Percentiles rank a stretch among this genome's conserved stretches.
These are phyloP conservation scores for Aspergillus sp. DNA, from an alignment of 2,329 filamentous ascomycete genomes.

Conservation along the genomic window DNA sequence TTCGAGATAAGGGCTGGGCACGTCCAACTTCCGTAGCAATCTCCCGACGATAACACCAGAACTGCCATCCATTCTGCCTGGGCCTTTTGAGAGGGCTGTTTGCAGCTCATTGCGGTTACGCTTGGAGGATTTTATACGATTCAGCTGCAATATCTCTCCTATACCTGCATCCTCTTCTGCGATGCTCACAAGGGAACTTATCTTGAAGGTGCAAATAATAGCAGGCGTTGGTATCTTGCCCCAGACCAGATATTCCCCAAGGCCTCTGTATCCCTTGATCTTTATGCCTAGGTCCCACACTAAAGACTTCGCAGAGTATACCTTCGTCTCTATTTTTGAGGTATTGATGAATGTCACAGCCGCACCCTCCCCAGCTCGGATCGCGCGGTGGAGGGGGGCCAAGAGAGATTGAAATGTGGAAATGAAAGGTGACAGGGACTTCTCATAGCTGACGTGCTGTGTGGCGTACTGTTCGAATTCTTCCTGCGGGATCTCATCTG, in stretches of 20 bases:
- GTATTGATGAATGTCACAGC: slow-evolving; percentile 27
- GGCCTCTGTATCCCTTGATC: slow-evolving; percentile 20
- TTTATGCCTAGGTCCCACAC: slow-evolving; percentile 10
- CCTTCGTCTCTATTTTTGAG: slow-evolving; percentile 11
- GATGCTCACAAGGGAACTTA: slow-evolving; percentile 16
- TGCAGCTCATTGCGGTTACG: slow-evolving; percentile 10
- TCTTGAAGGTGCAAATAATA: slow-evolving; percentile 23
- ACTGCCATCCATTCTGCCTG: slow-evolving; percentile 6
- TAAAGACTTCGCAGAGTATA: slow-evolving; percentile 23
- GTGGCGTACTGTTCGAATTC: slow-evolving; percentile 17
- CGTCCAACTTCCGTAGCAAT: slow-evolving; percentile 12
- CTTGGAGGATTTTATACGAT: slow-evolving; percentile 5
- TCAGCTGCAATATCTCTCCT: slow-evolving; percentile 19
- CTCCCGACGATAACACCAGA: slow-evolving; percentile 17
- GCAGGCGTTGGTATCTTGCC: slow-evolving; percentile 17
- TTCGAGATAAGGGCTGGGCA: slow-evolving; percentile 17
- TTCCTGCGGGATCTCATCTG: slow-evolving; percentile 5
- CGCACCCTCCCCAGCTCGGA: slow-evolving; percentile 17
- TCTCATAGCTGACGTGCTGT: slow-evolving; percentile 18
- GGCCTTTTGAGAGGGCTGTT: slow-evolving; percentile 5
- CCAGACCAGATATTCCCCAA: slow-evolving; percentile 32
- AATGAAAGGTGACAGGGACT: slow-evolving; percentile 26
- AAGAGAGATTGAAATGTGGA: slow-evolving; percentile 23
- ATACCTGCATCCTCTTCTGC: slow-evolving; percentile 13
- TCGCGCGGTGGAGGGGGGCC: slow-evolving; percentile 25